Evolutionary conservation across 2,329 filamentous ascomycete species (phyloP), one percentile per base, ranked within the genome.

Genomic region (Fusarium fujikuroi): DNA sequence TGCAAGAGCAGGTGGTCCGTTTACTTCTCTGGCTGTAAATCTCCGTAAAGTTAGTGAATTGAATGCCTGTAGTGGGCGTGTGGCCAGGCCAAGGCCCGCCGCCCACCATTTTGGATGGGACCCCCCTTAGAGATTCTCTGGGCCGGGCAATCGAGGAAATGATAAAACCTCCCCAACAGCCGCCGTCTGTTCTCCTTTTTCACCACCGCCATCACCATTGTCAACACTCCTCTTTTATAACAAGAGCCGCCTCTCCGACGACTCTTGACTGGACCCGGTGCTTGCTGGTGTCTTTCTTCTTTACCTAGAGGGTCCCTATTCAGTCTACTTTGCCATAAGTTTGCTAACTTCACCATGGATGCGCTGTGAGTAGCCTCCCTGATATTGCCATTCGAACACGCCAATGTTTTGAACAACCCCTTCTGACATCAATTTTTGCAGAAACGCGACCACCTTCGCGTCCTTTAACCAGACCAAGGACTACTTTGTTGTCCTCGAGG

Each of bases 401-500:
- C 63, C 60, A 69, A 74, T 66, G 39, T 46, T 52, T 39, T 23
- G 59, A 64, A 56, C 60, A 52, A 57, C 47, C 10, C 46, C 40
- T 63, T 76, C 67, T 73, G 81, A 75, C 47, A 30, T 40, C 18
- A 7, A 25, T 56, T 23, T 52, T 23, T 39, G 79, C 69, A 88
- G 87, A 67, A 90, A 89, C 81, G 83, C 86, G 76, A 90, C 88
- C 66, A 89, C 88, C 65, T 76, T 81, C 66, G 80, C 85, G 68
- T 81, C 82, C 70, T 81, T 87, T 62, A 87, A 85, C 82, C 83
- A 85, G 74, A 84, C 85, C 49, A 81, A 84, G 69, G 84, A 85
- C 75, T 90, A 90, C 80, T 83, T 89, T 44, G 84, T 83, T 75
- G 88, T 92, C 72, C 87, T 90, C 78, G 88, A 91, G 73, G 89